Evolutionary conservation across 2,329 filamentous ascomycete genomes (phyloP), one percentile per base, ranked within the genome.

Genomic region (Stachybotrys elegans): DNA sequence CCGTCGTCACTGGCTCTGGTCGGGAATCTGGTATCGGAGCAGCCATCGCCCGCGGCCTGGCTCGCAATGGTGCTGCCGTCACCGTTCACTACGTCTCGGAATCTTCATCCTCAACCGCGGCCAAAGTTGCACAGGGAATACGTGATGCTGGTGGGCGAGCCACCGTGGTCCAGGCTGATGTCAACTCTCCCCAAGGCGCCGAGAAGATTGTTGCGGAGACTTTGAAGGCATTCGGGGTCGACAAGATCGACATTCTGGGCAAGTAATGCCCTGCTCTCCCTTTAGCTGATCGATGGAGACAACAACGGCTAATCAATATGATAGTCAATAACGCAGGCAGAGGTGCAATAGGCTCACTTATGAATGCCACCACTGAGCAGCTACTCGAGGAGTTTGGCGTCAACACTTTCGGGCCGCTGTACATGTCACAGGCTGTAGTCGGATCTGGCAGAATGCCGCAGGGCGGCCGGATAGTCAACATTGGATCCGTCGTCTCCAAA

Each of bases 1-100:
- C 67, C 51, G 63, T 71, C 34, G 51, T 71, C 36, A 71, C 68
- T 2, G 68, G 68, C 19, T 69, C 66, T 12, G 65, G 65, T 17
- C 55, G 59, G 12, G 62, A 67, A 23, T 67, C 63, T 43, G 64
- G 64, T 8, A 67, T 70, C 21, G 67, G 68, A 9, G 67, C 67
- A 5, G 66, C 51, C 38, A 69, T 67, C 22, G 67, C 65, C 19
- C 40, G 44, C 6, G 55, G 60, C 0, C 53, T 71, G 1, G 66
- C 65, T 14, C 57, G 59, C 9, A 62, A 63, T 46, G 67, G 66
- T 16, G 66, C 66, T 16, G 50, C 50, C 5, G 66, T 71, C 2
- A 54, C 55, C 4, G 53, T 70, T 49, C 61, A 70, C 54, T 61
- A 67, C 42, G 56, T 67, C 12, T 68, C 65, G 4, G 63, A 66